Evolutionary conservation across 768 basidiomycete species (phyloP).

Genomic region (Boletellus sp.): DNA sequence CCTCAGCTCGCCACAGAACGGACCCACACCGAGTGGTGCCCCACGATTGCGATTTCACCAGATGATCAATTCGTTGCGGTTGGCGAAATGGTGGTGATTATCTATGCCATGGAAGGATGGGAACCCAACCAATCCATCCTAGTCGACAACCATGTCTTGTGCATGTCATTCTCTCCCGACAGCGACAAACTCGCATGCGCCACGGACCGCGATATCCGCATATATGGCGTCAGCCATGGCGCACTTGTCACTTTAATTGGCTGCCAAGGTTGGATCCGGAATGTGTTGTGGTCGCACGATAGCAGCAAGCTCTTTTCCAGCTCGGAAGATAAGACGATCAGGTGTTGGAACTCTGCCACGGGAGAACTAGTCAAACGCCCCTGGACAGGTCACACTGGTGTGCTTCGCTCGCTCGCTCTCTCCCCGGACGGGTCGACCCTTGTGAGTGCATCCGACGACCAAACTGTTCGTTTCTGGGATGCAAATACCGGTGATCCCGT

Average conservation of each 20-base stretch:
- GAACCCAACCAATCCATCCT: no score
- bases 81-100: not conserved
- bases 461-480: constrained; percentile 9
- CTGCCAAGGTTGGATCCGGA: not conserved
- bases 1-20: not conserved
- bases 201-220: not conserved
- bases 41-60: not conserved
- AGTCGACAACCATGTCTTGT: not conserved
- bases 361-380: not conserved
- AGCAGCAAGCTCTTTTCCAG: constrained; percentile 3
- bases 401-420: not conserved
- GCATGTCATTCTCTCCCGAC: constrained; percentile 3
- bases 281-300: constrained; percentile 7
- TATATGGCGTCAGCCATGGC: not conserved
- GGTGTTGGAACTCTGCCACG: not conserved
- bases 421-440: constrained; percentile 1
- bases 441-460: not conserved
- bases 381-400: constrained; percentile 14
- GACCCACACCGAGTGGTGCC: not conserved
- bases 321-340: not conserved
- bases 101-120: not conserved
- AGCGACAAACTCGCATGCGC: constrained; percentile 2
- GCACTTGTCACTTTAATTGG: not conserved
- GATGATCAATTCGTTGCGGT: constrained; percentile 1
- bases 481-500: not conserved